Evolutionary conservation across 345 rosid genomes (phyloP).

Genomic region (Cochlearia excelsa): DNA sequence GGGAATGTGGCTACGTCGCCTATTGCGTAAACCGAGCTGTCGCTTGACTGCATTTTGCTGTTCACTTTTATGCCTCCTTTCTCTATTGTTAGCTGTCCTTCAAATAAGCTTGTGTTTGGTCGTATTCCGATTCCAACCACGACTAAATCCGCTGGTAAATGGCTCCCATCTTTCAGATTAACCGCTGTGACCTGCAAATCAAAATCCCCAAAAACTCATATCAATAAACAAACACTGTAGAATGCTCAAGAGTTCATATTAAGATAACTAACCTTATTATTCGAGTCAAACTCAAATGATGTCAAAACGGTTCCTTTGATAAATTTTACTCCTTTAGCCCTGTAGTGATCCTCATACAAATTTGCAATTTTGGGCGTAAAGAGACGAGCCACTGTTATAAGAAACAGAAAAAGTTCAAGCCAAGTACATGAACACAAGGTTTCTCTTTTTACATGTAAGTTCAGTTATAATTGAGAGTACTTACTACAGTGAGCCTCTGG

Average conservation of each 20-base stretch:
- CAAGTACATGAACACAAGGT: background rate
- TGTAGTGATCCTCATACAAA: conserved; percentile 72
- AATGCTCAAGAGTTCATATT: background rate
- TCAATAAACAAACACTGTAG: background rate
- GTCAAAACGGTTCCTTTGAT: conserved; percentile 83
- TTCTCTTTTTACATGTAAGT: background rate
- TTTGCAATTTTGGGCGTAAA: conserved; percentile 84
- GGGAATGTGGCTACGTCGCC: conserved; percentile 95
- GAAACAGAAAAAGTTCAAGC: conserved; percentile 4
- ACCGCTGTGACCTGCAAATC: conserved; percentile 69
- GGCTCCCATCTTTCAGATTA: conserved; percentile 75
- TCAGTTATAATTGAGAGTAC: conserved; percentile 26
- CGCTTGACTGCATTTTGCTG: conserved; percentile 77
- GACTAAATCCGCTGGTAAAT: conserved; percentile 71
- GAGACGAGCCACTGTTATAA: conserved; percentile 76
- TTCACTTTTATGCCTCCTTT: conserved; percentile 95
- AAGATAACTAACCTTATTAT: conserved; percentile 47
- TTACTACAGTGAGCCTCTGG: conserved; percentile 96
- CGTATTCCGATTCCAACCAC: conserved; percentile 94
- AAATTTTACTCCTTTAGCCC: conserved; percentile 73
- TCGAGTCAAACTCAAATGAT: conserved; percentile 64
- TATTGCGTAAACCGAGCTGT: conserved; percentile 76
- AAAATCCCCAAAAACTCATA: conserved; percentile 10
- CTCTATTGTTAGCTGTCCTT: conserved; percentile 82
- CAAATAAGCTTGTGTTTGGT: conserved; percentile 87